Base-by-base conservation (phyloP, 371 early-diverging fungal genomes). In the Syncephalastrum sp. region DNA sequence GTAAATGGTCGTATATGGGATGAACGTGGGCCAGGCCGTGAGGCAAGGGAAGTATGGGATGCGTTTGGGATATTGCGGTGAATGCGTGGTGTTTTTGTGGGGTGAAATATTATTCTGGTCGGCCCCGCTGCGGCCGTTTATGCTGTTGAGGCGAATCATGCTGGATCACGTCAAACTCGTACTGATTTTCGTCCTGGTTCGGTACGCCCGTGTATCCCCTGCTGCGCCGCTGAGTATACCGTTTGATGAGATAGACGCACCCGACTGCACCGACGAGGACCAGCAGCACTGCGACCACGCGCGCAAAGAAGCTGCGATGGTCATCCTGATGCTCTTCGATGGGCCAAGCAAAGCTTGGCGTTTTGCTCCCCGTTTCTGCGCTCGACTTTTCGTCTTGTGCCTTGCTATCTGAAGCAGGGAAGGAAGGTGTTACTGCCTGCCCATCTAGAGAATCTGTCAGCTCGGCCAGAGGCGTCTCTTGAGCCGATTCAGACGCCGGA, bases 291-390 rank as follows among this genome's bases (percentile, higher is more conserved):
- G 48, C 55, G 29, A 60, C 23, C 46, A 54, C 53, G 25, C 60
- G 60, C n/a, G 58, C 47, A 54, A 64, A 64, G 49, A 64, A 64
- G 51, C 50, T 33, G 24, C 56, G 59, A 48, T 54, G 51, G 59
- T 53, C 47, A 25, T 54, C 47, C 21, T 17, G 4, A 27, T 38
- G 19, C 12, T 47, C 42, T 21, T 41, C 46, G 2, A 27, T 54
- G 7, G 58, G 42, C 19, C 38, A 29, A 24, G 25, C n/a, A 41
- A 8, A 7, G 23, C 50, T 43, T 45, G 63, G 41, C 27, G 23
- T 49, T 21, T 33, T 52, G 5, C 2, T n/a, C 5, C 27, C 15
- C 15, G 15, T 46, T 27, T 45, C 45, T 14, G 14, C 53, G 2
- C 29, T n/a, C 15, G 16, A 5, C 4, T 42, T 43, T 8, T 24